Base-by-base conservation (phyloP, 2,329 filamentous ascomycete genomes). In the Talaromyces verruculosus region DNA sequence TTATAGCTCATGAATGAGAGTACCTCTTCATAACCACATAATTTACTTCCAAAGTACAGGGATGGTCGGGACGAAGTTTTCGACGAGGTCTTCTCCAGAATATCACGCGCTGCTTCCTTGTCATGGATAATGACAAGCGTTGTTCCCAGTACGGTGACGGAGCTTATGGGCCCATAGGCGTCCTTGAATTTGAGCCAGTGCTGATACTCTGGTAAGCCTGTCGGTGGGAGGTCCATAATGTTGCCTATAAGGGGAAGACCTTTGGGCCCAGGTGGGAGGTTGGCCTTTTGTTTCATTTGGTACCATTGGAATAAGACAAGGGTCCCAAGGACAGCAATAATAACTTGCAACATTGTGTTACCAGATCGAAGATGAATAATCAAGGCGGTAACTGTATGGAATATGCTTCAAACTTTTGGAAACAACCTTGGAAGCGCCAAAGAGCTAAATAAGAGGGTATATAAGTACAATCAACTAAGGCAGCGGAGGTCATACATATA, bases 221-320 rank as follows among this genome's bases (percentile, higher is more conserved):
- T 64, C 0, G 76, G 71, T 0, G 84, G 84, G 15, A 86, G 71
- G 67, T 85, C 82, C 1, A 69, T 67, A n/a, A 85, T 68, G 68
- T 86, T 86, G 5, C 84, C 84, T 5, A 86, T 30, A 0, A 86
- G n/a, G 0, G 83, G 83, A 3, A 81, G 70, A 0, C 77, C 78
- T 49, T 76, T 82, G 0, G 84, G 84, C 0, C 84, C 84, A 1
- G 84, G 84, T 0, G 83, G 84, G 1, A 83, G 72, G 13, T 25
- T 33, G 2, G 72, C 70, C 19, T n/a, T 43, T 19, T 33, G n/a
- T 15, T 65, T 25, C 33, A 19, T 39, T 15, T 13, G 43, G 28
- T 30, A 49, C 28, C 28, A 61, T 15, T 47, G 22, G 28, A 33
- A 47, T 19, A 33, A 35, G 15, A 61, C 11, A 5, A 45, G 3